Conservation (phyloP, 139 green algal species). For the Coccomyxa sp. region DNA sequence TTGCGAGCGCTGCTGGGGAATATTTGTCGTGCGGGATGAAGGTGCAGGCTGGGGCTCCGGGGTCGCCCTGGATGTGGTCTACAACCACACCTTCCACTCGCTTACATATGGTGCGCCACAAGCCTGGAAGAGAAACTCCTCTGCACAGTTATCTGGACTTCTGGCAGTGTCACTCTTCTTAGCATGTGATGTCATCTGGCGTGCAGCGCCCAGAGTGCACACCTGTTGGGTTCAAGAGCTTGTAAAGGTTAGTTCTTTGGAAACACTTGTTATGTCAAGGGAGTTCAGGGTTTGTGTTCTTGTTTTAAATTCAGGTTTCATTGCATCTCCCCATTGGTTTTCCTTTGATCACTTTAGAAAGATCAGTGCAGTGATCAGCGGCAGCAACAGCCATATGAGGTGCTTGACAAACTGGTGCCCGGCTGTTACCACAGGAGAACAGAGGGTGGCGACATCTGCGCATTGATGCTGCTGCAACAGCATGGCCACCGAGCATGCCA, state of each 20-base stretch:
- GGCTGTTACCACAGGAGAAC: conserved; percentile 83
- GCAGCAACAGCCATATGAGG: conserved; percentile 34
- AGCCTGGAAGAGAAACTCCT: too few relatives aligned
- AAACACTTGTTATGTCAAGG: too few relatives aligned
- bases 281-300: too few relatives aligned
- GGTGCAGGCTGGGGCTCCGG: conserved; percentile 50
- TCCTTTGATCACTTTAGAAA: neutral
- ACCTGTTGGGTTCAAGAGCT: too few relatives aligned
- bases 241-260: too few relatives aligned
- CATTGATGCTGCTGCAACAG: conserved; percentile 84
- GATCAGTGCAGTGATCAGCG: conserved; percentile 7
- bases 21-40: conserved; percentile 1
- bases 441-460: conserved; percentile 55
- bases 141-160: too few relatives aligned
- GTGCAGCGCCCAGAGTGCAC: too few relatives aligned
- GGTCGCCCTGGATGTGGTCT: conserved; percentile 87
- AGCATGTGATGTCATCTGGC: too few relatives aligned
- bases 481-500: conserved; percentile 83
- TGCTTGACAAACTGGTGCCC: conserved; percentile 88
- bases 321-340: too few relatives aligned
- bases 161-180: too few relatives aligned
- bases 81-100: conserved; percentile 81
- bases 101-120: neutral
- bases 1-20: too few relatives aligned
- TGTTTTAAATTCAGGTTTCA: too few relatives aligned